Evolutionary conservation across 2,329 filamentous ascomycete species (phyloP), one percentile per base, ranked within the genome.

Genomic region (Fusarium paranaense): DNA sequence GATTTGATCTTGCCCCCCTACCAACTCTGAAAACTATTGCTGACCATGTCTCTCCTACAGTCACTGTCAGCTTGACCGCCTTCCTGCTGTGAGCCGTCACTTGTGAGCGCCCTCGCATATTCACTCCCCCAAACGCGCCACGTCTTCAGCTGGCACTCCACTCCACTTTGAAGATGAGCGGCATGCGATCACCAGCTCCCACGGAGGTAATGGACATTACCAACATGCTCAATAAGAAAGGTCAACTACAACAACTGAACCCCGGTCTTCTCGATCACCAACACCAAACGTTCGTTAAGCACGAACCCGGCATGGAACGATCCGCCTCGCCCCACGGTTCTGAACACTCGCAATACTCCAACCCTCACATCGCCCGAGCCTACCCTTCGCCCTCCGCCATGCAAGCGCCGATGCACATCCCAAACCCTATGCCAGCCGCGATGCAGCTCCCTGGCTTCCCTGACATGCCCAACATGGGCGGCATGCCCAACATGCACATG

Each of bases 291-390:
- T 77, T 82, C 70, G 76, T 83, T 67, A 84, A 83, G 70, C 75
- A 78, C 56, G 83, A 84, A 60, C 77, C 82, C 57, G 79, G 75
- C 18, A 85, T 90, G 78, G 89, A 90, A 65, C 87, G 88, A 67
- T 86, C 88, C 57, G 87, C 85, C 74, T 90, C 89, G 8, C 88
- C 89, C 11, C 89, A 91, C 80, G 88, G 88, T 65, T 90, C 89
- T 16, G 89, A 90, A 74, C 87, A 88, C 79, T 90, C 88, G 6
- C 86, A 88, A 68, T 89, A 89, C 79, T 89, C 88, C 3, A 85
- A 83, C 56, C 82, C 83, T 47, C 85, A 86, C 77, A 83, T 87
- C 74, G 82, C 83, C 18, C 83, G 87, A 69, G 83, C 86, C 2
- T 90, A 90, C 74, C 86, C 86, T 60, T 90, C 89, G 8, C 88